Conservation (phyloP, 2,329 filamentous ascomycete genomes). For the Colletotrichum aenigma region DNA sequence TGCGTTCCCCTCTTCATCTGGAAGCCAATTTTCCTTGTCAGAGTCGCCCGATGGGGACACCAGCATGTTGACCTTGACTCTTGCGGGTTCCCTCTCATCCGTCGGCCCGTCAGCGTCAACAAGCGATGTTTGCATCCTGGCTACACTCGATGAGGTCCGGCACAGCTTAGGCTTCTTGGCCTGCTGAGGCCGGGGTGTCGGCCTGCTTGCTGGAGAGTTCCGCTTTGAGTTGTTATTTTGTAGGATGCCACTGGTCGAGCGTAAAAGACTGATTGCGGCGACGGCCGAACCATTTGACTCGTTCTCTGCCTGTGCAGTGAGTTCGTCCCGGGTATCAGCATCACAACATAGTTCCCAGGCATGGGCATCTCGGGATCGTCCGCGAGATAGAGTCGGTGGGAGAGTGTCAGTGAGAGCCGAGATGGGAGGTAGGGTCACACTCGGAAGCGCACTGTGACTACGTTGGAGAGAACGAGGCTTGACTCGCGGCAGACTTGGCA, state of each 20-base stretch:
- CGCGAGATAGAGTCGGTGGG: conserved; percentile 63
- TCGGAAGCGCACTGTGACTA: conserved; percentile 71
- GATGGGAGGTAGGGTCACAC: conserved; percentile 62
- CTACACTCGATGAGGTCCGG: conserved; percentile 66
- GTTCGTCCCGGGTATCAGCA: conserved; percentile 75
- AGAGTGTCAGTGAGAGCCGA: conserved; percentile 56
- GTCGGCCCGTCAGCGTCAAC: not conserved
- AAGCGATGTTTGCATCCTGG: conserved; percentile 57
- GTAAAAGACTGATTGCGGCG: conserved; percentile 80
- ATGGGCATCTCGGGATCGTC: conserved; percentile 84
- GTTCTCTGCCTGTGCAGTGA: conserved; percentile 81
- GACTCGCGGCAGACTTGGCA: conserved; percentile 51
- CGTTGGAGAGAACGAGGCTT: conserved; percentile 60
- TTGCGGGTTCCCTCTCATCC: conserved; percentile 20
- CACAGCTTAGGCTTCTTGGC: conserved; percentile 68
- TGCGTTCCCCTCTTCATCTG: conserved; percentile 50
- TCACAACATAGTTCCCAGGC: conserved; percentile 94
- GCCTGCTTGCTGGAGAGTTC: conserved; percentile 50
- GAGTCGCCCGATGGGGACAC: conserved; percentile 63
- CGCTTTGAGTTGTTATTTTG: conserved; percentile 68
- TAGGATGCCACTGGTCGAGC: conserved; percentile 65
- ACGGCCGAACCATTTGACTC: conserved; percentile 81
- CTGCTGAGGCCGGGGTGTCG: conserved; percentile 31
- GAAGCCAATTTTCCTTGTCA: conserved; percentile 93
- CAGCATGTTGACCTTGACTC: conserved; percentile 43